Conservation (phyloP, 169 alveolate genomes). For the Plasmodium vivax region DNA sequence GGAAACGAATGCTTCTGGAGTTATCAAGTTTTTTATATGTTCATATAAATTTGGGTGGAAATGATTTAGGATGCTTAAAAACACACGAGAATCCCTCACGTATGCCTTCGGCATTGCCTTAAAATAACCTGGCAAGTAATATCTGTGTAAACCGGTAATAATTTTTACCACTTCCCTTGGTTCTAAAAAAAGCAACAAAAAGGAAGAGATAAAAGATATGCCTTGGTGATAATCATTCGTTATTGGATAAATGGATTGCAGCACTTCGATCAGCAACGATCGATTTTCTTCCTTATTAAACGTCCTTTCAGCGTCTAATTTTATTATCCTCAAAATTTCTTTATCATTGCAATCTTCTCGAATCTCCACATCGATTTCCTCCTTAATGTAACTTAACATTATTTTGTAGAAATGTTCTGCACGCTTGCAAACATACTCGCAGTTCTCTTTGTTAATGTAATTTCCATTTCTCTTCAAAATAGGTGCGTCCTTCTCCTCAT, state of each 20-base stretch:
- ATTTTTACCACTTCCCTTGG: constrained; percentile 79
- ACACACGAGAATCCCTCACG: constrained; percentile 84
- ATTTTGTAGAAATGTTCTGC: constrained; percentile 68
- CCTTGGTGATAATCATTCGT: constrained; percentile 88
- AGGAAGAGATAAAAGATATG: constrained; percentile 83
- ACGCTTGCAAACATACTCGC: constrained; percentile 63
- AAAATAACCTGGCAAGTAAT: constrained; percentile 83
- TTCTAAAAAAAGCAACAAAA: constrained; percentile 78
- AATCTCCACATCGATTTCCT: constrained; percentile 55
- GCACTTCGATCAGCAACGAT: constrained; percentile 52
- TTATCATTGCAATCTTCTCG: constrained; percentile 64
- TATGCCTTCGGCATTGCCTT: constrained; percentile 83
- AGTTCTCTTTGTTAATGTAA: constrained; percentile 46
- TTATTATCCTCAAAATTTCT: constrained; percentile 80
- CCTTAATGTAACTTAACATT: constrained; percentile 74
- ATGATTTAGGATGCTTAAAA: constrained; percentile 79
- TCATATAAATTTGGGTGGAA: constrained; percentile 75
- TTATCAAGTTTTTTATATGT: constrained; percentile 77
- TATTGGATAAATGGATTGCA: constrained; percentile 76
- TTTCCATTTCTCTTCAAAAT: constrained; percentile 67
- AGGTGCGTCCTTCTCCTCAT: constrained; percentile 74
- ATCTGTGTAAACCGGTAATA: constrained; percentile 75
- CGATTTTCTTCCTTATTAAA: constrained; percentile 78
- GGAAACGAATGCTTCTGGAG: constrained; percentile 87
- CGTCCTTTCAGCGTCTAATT: constrained; percentile 84